Conservation (phyloP, 495 filamentous ascomycete genomes). For the Bombardia bombarda region DNA sequence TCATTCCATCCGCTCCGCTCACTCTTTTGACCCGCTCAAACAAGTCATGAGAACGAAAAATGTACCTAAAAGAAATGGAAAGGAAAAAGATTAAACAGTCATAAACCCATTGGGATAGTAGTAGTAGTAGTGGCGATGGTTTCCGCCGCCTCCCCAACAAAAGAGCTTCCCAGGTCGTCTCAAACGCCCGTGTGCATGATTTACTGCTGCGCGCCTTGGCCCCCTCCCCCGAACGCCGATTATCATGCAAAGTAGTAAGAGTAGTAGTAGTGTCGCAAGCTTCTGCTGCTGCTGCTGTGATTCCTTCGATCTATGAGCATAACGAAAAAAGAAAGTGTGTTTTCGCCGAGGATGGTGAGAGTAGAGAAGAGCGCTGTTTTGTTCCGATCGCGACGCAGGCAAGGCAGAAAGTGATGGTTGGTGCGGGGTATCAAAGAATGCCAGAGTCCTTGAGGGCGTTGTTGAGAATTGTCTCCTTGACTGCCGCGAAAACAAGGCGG, state of each 20-base stretch:
- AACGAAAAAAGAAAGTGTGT: constrained; percentile 10
- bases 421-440: constrained; percentile 59
- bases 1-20: no score
- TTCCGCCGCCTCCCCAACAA: not conserved
- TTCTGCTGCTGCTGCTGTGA: constrained; percentile 2
- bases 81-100: not conserved
- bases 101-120: no score
- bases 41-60: no score
- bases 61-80: no score
- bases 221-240: no score
- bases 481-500: constrained; percentile 91
- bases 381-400: no score
- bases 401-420: not conserved
- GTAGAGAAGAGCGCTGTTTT: no score
- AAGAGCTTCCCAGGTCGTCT: constrained; percentile 5
- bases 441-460: constrained; percentile 97
- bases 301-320: constrained; percentile 14
- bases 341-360: no score
- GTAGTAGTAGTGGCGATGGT: no score
- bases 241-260: constrained; percentile 25
- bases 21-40: no score
- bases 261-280: no score
- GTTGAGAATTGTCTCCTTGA: constrained; percentile 97
- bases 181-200: constrained; percentile 9
- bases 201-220: no score